These are phyloP conservation scores for Pseudopyricularia javanii DNA, from an alignment of 2,329 filamentous ascomycete species.

Conservation along the genomic window DNA sequence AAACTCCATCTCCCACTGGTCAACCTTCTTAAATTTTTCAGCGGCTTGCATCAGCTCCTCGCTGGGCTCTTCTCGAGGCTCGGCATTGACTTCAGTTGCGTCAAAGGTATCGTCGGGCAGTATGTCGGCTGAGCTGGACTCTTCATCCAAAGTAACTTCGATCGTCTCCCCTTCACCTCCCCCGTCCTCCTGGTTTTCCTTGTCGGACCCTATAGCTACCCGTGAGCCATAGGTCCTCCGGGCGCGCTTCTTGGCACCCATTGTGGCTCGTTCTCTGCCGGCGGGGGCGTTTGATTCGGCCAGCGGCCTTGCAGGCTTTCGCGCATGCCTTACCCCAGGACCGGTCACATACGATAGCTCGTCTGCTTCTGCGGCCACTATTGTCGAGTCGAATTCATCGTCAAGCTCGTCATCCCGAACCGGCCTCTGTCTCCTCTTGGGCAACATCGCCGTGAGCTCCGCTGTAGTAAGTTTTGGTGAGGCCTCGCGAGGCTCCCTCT, in stretches of 20 bases:
- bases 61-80: conserved; percentile 25
- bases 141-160: conserved; percentile 21
- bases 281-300: neutral
- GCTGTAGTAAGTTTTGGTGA: conserved; percentile 33
- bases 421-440: conserved; percentile 32
- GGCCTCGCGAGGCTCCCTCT: conserved; percentile 18
- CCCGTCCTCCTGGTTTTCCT: conserved; percentile 37
- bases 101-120: conserved; percentile 33
- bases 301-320: neutral
- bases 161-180: conserved; percentile 19
- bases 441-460: conserved; percentile 39
- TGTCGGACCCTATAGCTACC: conserved; percentile 30
- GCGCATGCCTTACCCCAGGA: neutral
- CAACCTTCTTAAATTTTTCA: conserved; percentile 57
- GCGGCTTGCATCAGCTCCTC: conserved; percentile 46
- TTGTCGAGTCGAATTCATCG: conserved; percentile 26
- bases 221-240: conserved; percentile 36
- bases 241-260: conserved; percentile 10
- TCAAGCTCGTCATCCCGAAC: conserved; percentile 7
- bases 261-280: conserved; percentile 5
- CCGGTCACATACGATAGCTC: conserved; percentile 31
- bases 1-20: conserved; percentile 55
- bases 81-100: conserved; percentile 11
- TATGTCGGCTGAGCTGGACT: conserved; percentile 12
- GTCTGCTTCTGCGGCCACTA: conserved; percentile 38